phyloP scores from a whole-genome alignment of 169 alveolate species.

The Miamiensis avidus region DNA sequence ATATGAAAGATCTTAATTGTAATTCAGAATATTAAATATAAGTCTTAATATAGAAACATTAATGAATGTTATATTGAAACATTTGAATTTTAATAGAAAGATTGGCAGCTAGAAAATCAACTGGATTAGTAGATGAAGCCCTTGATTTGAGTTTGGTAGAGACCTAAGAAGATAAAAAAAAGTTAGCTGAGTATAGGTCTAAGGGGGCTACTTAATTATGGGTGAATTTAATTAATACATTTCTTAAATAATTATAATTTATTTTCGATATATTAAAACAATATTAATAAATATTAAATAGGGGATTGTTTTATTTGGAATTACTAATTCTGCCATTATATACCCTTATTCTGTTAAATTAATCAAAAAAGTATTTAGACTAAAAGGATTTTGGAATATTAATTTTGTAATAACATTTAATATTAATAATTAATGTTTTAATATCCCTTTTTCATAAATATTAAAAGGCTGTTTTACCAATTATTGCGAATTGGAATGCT shows the following conservation, averaged over 20 bases:
- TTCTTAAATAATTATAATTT: too few species aligned
- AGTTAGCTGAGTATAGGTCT: neutral
- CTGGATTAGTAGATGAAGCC: neutral
- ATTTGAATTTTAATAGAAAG: neutral
- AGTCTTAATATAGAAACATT: too few species aligned
- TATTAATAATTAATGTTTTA: neutral
- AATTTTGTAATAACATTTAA: conserved; percentile 5
- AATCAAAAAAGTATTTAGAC: conserved; percentile 2
- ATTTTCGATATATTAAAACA: neutral
- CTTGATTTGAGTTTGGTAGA: neutral
- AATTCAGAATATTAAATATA: too few species aligned
- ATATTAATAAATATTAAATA: neutral
- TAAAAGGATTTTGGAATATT: conserved; percentile 22
- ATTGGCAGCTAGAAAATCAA: neutral
- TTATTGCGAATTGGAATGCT: conserved; percentile 12
- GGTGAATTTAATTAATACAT: neutral
- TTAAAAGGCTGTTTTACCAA: conserved; percentile 15
- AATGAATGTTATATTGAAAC: too few species aligned
- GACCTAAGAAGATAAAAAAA: too few species aligned
- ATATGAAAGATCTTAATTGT: neutral
- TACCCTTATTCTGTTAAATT: conserved; percentile 8
- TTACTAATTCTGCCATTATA: neutral
- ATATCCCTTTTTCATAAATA: neutral
- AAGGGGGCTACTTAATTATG: neutral
- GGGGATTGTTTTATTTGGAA: conserved; percentile 9